phyloP scores from a whole-genome alignment of 345 rosid species.

The Eucalyptus marginata region DNA sequence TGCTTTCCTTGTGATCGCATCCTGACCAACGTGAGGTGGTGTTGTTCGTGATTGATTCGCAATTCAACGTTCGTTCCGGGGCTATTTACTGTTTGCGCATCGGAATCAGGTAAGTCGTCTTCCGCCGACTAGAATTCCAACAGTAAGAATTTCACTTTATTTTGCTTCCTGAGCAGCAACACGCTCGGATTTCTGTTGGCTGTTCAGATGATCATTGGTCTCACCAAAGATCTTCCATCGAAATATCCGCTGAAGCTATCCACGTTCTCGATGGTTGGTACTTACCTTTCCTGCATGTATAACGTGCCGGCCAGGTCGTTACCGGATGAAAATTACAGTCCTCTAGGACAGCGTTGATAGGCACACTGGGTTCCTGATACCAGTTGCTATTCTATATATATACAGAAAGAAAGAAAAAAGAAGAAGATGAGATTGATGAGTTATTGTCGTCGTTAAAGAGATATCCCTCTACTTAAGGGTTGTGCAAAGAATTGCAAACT shows the following conservation, averaged over 20 bases:
- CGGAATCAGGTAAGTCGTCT: no score
- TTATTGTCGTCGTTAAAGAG: neutral
- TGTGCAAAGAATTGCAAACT: neutral
- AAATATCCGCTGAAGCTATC: neutral
- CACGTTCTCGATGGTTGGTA: neutral
- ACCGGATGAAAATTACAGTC: rapidly evolving
- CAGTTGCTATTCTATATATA: neutral
- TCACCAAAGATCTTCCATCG: neutral
- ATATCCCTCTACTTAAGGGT: neutral
- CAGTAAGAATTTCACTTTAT: neutral
- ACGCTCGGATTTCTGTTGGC: neutral
- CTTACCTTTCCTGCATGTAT: neutral
- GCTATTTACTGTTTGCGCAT: no score
- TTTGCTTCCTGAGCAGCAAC: neutral
- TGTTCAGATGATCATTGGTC: neutral
- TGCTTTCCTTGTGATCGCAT: no score
- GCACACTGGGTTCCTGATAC: neutral
- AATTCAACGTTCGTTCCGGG: no score
- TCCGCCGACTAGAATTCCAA: no score
- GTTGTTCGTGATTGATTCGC: no score
- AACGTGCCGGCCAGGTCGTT: neutral
- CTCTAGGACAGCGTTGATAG: neutral
- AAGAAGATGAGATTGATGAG: no score
- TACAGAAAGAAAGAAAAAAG: no score
- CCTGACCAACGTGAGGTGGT: no score